These are phyloP conservation scores for Penicillium frequentans DNA, from an alignment of 2,329 filamentous ascomycete species.

Conservation along the genomic window DNA sequence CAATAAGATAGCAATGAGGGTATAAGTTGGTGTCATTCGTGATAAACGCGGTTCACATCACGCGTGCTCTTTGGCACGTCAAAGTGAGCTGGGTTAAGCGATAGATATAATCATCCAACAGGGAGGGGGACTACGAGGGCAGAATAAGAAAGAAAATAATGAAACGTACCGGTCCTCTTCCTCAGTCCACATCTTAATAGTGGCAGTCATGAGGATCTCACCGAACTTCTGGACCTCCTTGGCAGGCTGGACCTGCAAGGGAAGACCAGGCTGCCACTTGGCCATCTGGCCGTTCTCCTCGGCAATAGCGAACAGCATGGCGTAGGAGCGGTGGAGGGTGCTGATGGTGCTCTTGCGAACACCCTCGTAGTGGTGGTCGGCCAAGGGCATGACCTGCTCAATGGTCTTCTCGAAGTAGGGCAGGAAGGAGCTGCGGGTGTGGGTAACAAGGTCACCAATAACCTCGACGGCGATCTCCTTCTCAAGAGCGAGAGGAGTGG, in stretches of 20 bases:
- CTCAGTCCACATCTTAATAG: conserved; percentile 80
- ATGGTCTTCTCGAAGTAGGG: conserved; percentile 89
- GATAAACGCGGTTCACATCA: conserved; percentile 80
- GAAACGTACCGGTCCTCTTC: conserved; percentile 87
- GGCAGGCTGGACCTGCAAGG: conserved; percentile 75
- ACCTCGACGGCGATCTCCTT: conserved; percentile 98
- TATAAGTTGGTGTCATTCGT: conserved; percentile 43
- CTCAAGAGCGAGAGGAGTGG: conserved; percentile 87
- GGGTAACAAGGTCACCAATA: conserved; percentile 85
- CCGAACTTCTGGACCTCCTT: conserved; percentile 80
- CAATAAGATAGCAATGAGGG: conserved; percentile 14
- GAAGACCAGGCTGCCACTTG: conserved; percentile 89
- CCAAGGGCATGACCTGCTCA: conserved; percentile 74
- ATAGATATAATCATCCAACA: conserved; percentile 75
- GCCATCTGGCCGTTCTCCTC: conserved; percentile 72
- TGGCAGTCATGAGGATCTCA: conserved; percentile 80
- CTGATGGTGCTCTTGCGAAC: conserved; percentile 89
- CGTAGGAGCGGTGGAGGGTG: conserved; percentile 90
- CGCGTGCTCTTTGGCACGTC: conserved; percentile 76
- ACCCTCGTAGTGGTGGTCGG: conserved; percentile 88
- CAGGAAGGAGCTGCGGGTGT: conserved; percentile 76
- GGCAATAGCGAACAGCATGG: conserved; percentile 83
- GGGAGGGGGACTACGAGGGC: conserved; percentile 9
- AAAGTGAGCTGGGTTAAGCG: conserved; percentile 99
- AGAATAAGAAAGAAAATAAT: conserved; percentile 20